Conservation (phyloP, 169 alveolate genomes). For the Cryptosporidium canis region DNA sequence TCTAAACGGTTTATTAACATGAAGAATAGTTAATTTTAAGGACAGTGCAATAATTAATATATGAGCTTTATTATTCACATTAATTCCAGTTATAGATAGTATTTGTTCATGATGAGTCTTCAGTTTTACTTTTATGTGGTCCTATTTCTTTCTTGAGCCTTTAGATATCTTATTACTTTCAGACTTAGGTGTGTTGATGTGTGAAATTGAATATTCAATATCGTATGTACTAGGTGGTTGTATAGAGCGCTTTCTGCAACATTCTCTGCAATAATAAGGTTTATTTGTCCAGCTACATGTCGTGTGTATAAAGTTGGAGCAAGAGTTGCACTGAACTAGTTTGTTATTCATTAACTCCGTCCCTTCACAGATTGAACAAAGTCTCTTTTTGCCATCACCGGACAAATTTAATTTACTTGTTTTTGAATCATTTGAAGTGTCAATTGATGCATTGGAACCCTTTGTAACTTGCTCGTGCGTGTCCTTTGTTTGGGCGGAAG, state of each 20-base stretch:
- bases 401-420: background rate
- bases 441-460: background rate
- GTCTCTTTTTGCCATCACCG: background rate
- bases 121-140: background rate
- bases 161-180: constrained; percentile 23
- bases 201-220: constrained; percentile 19
- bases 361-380: constrained; percentile 41
- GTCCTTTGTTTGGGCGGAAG: background rate
- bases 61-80: too few relatives aligned
- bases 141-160: constrained; percentile 30
- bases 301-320: constrained; percentile 3
- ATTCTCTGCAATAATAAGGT: constrained; percentile 16
- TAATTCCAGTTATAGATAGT: background rate
- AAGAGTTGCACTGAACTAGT: constrained; percentile 1
- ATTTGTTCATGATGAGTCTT: background rate
- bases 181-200: constrained; percentile 25
- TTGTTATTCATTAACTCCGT: constrained; percentile 17
- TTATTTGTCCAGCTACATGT: constrained; percentile 31
- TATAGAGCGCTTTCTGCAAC: constrained; percentile 19
- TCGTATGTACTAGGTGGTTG: constrained; percentile 12
- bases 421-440: background rate
- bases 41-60: too few relatives aligned
- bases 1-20: too few relatives aligned
- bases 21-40: too few relatives aligned
- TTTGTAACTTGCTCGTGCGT: background rate